Evolutionary conservation across 768 basidiomycete genomes (phyloP), one percentile per base, ranked within the genome.

Genomic region (Crepidotus variabilis): DNA sequence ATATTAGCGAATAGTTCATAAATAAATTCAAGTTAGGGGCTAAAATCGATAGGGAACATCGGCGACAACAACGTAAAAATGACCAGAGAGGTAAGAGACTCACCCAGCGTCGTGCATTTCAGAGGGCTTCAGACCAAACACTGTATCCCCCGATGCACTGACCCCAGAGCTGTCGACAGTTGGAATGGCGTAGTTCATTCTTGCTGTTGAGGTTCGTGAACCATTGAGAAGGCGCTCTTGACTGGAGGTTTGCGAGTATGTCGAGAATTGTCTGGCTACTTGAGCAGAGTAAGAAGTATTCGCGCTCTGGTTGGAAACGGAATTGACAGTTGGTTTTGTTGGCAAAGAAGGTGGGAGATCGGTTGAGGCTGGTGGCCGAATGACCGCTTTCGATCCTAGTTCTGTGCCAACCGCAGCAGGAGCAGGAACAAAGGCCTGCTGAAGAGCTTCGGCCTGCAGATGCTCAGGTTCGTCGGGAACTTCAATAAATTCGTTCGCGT

Each of bases 101-200:
- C 79, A 91, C 89, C 89, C 89, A 78, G 85, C 84, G 67, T 91
- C 89, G 58, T 87, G 85, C 86, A 87, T 87, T 68, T 90, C 88
- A 18, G 82, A 82, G 8, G 84, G 84, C 60, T 85, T 81, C 64
- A 86, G 78, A 16, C 81, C 77, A 66, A 80, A 79, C 13, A 82
- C 75, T 48, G 72, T 75, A 53, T 78, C 73, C 32, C 63, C 57
- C 1, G 64, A 61, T 6, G 60, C 50, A 16, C 60, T 32, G 22
- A 61, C 20, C 14, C 43, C 32, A 24, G 23, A 49, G 11, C 32
- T 1, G 36, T 50, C 54, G 9, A n/a, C 47, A 49, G 48, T 48
- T 7, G 34, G 34, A n/a, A 21, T 47, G 33, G 54, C 47, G 18
- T 16, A 43, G 18, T 11, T 43, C 35, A 16, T 36, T 36, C 35